A percentile compares a stretch with the other conserved stretches of the same genome.
phyloP scores from a whole-genome alignment of 1,284 basidiomycete species.

The Boletus semigastroideus region DNA sequence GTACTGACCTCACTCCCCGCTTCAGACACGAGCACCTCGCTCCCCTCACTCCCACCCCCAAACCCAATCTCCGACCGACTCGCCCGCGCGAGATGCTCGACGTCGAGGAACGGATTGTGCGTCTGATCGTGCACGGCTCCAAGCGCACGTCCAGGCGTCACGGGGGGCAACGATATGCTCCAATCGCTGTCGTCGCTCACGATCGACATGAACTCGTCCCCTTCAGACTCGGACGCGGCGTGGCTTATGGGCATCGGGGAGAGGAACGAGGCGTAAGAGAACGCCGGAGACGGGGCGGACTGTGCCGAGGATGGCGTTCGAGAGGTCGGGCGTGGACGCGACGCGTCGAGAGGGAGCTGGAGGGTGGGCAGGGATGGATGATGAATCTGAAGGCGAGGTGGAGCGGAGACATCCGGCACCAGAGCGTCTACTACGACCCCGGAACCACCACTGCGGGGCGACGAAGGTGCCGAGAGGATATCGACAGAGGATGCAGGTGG shows the following conservation, averaged over 20 bases:
- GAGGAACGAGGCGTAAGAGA: slow-evolving; percentile 25
- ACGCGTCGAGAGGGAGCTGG: slow-evolving; percentile 10
- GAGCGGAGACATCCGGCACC: not conserved
- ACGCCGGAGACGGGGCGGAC: slow-evolving; percentile 14
- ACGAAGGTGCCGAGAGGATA: slow-evolving; percentile 26
- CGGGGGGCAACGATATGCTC: slow-evolving; percentile 9
- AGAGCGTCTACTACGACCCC: slow-evolving; percentile 12
- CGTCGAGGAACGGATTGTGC: slow-evolving; percentile 28
- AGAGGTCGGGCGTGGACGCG: not conserved
- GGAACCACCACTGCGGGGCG: slow-evolving; percentile 20
- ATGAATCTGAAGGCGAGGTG: not conserved
- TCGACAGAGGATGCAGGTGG: slow-evolving; percentile 24
- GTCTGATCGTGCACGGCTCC: slow-evolving; percentile 5
- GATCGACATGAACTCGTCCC: slow-evolving; percentile 31
- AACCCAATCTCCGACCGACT: not conserved
- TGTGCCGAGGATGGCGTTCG: slow-evolving; percentile 10
- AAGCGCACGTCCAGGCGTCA: not conserved
- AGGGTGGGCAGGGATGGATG: slow-evolving; percentile 13
- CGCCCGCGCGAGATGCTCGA: slow-evolving; percentile 17
- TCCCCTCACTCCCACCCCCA: slow-evolving; percentile 20
- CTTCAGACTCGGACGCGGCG: slow-evolving; percentile 23
- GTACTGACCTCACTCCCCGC: slow-evolving; percentile 28
- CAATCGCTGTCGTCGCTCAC: slow-evolving; percentile 22
- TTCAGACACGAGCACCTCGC: slow-evolving; percentile 20
- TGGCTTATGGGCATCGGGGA: slow-evolving; percentile 25